Base-by-base conservation (phyloP, 2,329 filamentous ascomycete species). In the Clonostachys solani region DNA sequence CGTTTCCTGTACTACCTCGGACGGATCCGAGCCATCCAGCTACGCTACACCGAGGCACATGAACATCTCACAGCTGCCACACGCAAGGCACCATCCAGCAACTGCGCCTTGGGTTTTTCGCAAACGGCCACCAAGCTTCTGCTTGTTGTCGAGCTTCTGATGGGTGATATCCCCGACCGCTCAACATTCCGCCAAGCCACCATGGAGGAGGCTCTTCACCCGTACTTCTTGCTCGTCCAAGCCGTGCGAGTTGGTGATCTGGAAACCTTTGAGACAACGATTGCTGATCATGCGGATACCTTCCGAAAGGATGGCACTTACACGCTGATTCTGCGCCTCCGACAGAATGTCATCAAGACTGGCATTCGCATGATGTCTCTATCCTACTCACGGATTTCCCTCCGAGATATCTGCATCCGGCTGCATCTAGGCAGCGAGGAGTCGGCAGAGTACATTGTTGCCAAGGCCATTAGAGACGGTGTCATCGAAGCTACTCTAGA, bases 301-400 rank as follows among this genome's bases (percentile, higher is more conserved):
- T 99, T 97, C 84, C 87, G 90, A 61, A 86, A 87, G 55, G 94
- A 99, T 64, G 89, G 89, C 48, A 97, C 92, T 17, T 97, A 97
- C 74, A 95, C 92, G 12, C 78, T 99, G 49, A 95, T 97, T 59
- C 80, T 97, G 53, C 92, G 94, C 52, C 79, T 99, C 52, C 86
- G 94, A 58, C 94, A 99, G 71, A 99, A 99, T 64, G 94, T 99
- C 62, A 97, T 99, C 82, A 96, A 96, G 78, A 99, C 94, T 5
- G 94, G 94, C 55, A 96, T 99, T 54, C 90, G 94, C 57, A 96
- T 97, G 91, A 95, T 99, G 83, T 97, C 92, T 38, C 77, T 99
- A 54, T 96, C 92, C 17, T 99, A 99, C 75, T 96, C 92, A 50
- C 89, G 92, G 52, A 99, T 99, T 61, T 96, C 92, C 2, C 80